These are phyloP conservation scores for Lachancea sp. DNA, from an alignment of 805 yeast species.

Conservation along the genomic window DNA sequence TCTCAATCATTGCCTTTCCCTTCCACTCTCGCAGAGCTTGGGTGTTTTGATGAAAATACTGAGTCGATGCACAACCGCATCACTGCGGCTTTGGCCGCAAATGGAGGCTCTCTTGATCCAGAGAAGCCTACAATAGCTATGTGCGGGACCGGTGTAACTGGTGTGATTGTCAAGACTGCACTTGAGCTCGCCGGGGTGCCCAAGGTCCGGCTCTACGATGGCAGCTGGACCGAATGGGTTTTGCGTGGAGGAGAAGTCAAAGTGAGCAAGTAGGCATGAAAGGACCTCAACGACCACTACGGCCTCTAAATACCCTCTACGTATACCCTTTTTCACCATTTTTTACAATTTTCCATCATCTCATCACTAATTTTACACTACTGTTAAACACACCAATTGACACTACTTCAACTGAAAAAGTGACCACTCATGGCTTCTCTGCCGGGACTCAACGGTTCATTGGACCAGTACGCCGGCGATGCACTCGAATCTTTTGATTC, in stretches of 20 bases:
- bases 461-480: slow-evolving; percentile 10
- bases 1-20: slow-evolving; percentile 71
- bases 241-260: slow-evolving; percentile 12
- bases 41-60: slow-evolving; percentile 40
- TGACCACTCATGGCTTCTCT: slow-evolving; percentile 13
- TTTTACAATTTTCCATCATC: not conserved
- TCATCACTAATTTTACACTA: not conserved
- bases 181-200: slow-evolving; percentile 47
- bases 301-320: slow-evolving; percentile 6
- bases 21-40: slow-evolving; percentile 44
- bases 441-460: slow-evolving; percentile 17
- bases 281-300: too few species aligned
- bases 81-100: slow-evolving; percentile 39
- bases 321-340: not conserved
- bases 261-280: not conserved
- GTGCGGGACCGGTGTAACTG: slow-evolving; percentile 98
- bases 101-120: slow-evolving; percentile 32
- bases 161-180: slow-evolving; percentile 78
- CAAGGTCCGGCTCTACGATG: slow-evolving; percentile 65
- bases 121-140: slow-evolving; percentile 69
- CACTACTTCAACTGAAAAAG: not conserved
- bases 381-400: not conserved
- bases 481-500: slow-evolving; percentile 8
- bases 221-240: slow-evolving; percentile 61
- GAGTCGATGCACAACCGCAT: slow-evolving; percentile 37